phyloP scores from a whole-genome alignment of 768 basidiomycete genomes.

The Boletus reticuloceps region DNA sequence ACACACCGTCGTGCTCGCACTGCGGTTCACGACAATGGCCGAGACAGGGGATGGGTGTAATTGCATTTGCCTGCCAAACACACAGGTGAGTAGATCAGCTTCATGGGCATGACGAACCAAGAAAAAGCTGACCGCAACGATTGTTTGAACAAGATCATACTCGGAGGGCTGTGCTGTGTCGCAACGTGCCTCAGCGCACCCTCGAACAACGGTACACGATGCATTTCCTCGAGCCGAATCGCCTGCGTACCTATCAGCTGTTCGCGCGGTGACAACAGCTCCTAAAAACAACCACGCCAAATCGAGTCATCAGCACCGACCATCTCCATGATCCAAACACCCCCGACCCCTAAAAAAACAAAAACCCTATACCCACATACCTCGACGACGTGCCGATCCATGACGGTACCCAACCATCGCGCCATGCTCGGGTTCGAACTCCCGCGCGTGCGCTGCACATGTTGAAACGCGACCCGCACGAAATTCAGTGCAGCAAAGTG shows the following conservation, averaged over 20 bases:
- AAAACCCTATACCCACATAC: constrained; percentile 9
- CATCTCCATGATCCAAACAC: not conserved
- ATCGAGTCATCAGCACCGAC: not conserved
- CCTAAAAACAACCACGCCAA: constrained; percentile 32
- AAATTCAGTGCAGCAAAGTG: constrained; percentile 66
- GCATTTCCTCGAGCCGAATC: constrained; percentile 52
- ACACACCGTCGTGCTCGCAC: constrained; percentile 56
- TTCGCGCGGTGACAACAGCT: constrained; percentile 49
- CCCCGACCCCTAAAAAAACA: too few species aligned
- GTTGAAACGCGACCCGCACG: constrained; percentile 44
- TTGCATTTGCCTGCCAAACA: constrained; percentile 25
- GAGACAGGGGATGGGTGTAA: constrained; percentile 14
- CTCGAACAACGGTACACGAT: constrained; percentile 46
- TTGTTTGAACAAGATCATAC: constrained; percentile 34
- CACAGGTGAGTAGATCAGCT: not conserved
- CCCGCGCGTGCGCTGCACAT: constrained; percentile 8
- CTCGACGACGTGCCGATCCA: constrained; percentile 16
- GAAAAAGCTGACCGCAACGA: constrained; percentile 20
- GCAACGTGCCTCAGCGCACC: constrained; percentile 32
- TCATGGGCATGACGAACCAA: too few species aligned
- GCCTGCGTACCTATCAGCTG: constrained; percentile 44
- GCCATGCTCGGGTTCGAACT: not conserved
- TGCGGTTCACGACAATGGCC: constrained; percentile 55
- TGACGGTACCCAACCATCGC: constrained; percentile 14
- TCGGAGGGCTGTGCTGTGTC: constrained; percentile 38